Conservation (phyloP, 805 yeast genomes). For the Scheffersomyces coipomensis region DNA sequence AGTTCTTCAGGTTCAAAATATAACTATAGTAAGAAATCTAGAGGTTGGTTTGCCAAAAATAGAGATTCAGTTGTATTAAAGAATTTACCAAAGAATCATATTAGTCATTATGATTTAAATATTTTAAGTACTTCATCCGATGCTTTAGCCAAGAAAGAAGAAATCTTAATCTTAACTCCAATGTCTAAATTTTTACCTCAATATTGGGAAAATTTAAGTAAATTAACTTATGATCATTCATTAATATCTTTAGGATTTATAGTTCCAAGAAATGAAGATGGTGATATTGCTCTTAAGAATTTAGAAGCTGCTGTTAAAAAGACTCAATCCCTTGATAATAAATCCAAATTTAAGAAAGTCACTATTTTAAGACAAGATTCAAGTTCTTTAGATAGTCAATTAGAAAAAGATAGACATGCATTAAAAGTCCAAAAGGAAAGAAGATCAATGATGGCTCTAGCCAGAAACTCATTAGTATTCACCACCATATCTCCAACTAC, state of each 20-base stretch:
- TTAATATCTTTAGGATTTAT: constrained; percentile 88
- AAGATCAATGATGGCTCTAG: constrained; percentile 87
- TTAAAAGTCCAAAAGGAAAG: constrained; percentile 82
- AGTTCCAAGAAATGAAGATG: constrained; percentile 77
- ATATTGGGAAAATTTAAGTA: constrained; percentile 83
- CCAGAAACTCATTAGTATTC: constrained; percentile 87
- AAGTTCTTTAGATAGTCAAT: constrained; percentile 68
- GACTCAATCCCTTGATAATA: constrained; percentile 58
- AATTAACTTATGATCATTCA: constrained; percentile 78
- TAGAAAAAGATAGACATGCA: constrained; percentile 90
- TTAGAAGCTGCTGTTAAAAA: constrained; percentile 75
- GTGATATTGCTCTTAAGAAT: constrained; percentile 71
- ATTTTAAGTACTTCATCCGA: constrained; percentile 66
- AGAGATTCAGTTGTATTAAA: constrained; percentile 56
- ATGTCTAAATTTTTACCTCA: constrained; percentile 81
- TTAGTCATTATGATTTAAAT: constrained; percentile 83
- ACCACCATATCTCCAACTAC: constrained; percentile 87
- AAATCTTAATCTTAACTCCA: constrained; percentile 85
- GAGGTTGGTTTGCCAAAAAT: constrained; percentile 50
- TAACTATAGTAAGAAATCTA: constrained; percentile 42
- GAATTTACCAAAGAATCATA: constrained; percentile 68
- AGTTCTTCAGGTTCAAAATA: constrained; percentile 33
- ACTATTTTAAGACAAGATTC: constrained; percentile 90
- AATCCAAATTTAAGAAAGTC: constrained; percentile 73
- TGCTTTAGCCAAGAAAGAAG: constrained; percentile 75